These are phyloP conservation scores for Monosporozyma unispora DNA, from an alignment of 805 yeast genomes.

Conservation along the genomic window DNA sequence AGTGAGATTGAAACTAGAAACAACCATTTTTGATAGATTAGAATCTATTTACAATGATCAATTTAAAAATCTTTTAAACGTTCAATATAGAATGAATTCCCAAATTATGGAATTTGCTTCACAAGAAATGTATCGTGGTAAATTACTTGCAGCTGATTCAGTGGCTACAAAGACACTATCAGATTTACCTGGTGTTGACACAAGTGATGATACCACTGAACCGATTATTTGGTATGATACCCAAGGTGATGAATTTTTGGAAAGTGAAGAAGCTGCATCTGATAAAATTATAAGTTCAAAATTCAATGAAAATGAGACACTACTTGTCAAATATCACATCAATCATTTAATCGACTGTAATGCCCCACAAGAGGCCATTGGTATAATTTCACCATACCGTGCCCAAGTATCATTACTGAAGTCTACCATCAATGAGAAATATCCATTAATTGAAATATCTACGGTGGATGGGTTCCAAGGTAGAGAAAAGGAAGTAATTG, in stretches of 20 bases:
- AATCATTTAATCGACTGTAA: slow-evolving; percentile 42
- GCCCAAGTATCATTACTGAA: slow-evolving; percentile 71
- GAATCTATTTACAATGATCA: slow-evolving; percentile 39
- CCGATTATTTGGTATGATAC: slow-evolving; percentile 84
- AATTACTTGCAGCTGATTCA: slow-evolving; percentile 51
- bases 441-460: slow-evolving; percentile 57
- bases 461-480: slow-evolving; percentile 98
- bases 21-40: slow-evolving; percentile 75
- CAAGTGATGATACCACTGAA: slow-evolving; percentile 45
- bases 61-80: slow-evolving; percentile 52
- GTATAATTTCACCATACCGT: slow-evolving; percentile 82
- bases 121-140: slow-evolving; percentile 48
- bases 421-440: slow-evolving; percentile 32
- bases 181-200: slow-evolving; percentile 45
- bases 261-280: slow-evolving; percentile 34
- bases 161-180: slow-evolving; percentile 44
- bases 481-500: slow-evolving; percentile 80
- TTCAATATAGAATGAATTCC: slow-evolving; percentile 83
- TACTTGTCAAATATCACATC: slow-evolving; percentile 51
- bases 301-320: slow-evolving; percentile 68
- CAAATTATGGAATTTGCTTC: slow-evolving; percentile 76
- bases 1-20: slow-evolving; percentile 41
- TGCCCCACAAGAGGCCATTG: slow-evolving; percentile 51
- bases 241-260: slow-evolving; percentile 78
- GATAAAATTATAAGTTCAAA: slow-evolving; percentile 41